phyloP scores from a whole-genome alignment of 371 early-diverging fungal species.

The Apophysomyces trapeziformis region DNA sequence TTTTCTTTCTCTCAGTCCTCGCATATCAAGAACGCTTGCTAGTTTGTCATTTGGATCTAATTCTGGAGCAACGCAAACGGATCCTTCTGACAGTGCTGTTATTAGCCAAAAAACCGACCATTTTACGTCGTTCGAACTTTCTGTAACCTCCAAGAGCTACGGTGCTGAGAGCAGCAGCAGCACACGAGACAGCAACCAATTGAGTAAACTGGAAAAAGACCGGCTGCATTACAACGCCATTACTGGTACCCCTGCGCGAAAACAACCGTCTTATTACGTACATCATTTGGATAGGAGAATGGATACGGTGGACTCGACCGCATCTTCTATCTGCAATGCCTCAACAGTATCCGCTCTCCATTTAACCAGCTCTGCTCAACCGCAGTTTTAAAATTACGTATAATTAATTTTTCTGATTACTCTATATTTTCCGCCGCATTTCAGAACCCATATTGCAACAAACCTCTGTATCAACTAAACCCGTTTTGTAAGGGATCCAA shows the following conservation, averaged over 20 bases:
- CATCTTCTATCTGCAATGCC: neutral
- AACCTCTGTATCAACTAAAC: too few relatives aligned
- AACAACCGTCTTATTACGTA: constrained; percentile 23
- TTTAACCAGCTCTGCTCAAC: neutral
- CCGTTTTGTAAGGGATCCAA: too few relatives aligned
- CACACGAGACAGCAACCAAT: neutral
- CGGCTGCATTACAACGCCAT: constrained; percentile 34
- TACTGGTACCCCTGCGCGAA: constrained; percentile 22
- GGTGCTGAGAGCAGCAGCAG: neutral
- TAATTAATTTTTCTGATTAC: neutral
- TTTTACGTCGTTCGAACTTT: neutral
- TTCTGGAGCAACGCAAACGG: constrained; percentile 13
- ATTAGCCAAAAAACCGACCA: neutral
- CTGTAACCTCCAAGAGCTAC: neutral
- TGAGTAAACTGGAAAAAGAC: constrained; percentile 29
- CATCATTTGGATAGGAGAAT: constrained; percentile 3
- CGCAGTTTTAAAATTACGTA: neutral
- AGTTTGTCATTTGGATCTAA: constrained; percentile 8
- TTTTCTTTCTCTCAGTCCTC: constrained; percentile 15
- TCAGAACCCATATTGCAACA: too few relatives aligned
- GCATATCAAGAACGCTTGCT: constrained; percentile 21
- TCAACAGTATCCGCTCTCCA: neutral
- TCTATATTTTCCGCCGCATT: neutral
- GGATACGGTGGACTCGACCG: neutral
- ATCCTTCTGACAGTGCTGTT: neutral